These are phyloP conservation scores for Telopea speciosissima DNA, from an alignment of 177 flowering plant species.

Conservation along the genomic window DNA sequence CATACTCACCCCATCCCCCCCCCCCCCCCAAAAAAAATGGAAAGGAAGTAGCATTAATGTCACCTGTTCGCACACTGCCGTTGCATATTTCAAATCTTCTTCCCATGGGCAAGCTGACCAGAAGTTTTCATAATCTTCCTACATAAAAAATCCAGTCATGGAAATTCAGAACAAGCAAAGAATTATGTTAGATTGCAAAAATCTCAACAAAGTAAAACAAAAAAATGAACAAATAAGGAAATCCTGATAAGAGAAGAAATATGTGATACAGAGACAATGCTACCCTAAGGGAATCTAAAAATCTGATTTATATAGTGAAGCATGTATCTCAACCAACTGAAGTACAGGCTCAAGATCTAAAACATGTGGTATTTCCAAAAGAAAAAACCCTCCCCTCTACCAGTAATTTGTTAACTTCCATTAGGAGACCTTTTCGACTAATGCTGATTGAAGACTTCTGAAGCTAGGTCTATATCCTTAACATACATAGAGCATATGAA, in stretches of 20 bases:
- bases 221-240: not conserved
- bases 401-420: too few species aligned
- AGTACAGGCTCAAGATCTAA: not conserved
- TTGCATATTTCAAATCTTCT: constrained; percentile 83
- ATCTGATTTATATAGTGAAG: not conserved
- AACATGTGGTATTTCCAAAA: not conserved
- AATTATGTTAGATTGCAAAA: not conserved
- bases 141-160: constrained; percentile 18
- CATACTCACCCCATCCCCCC: too few species aligned
- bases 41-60: too few species aligned
- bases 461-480: too few species aligned
- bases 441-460: too few species aligned
- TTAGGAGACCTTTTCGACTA: too few species aligned
- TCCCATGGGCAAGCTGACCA: constrained; percentile 99
- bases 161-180: constrained; percentile 10
- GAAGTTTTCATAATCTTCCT: constrained; percentile 93
- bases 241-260: not conserved
- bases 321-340: not conserved
- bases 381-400: too few species aligned
- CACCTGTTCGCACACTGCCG: constrained; percentile 87
- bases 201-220: not conserved
- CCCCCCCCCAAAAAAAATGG: too few species aligned
- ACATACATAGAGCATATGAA: too few species aligned
- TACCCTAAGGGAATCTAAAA: not conserved
- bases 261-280: not conserved